A percentile compares a stretch with the other conserved stretches of the same genome.
phyloP scores from a whole-genome alignment of 1,139 yeast genomes.

The Geotrichum aggregatum region DNA sequence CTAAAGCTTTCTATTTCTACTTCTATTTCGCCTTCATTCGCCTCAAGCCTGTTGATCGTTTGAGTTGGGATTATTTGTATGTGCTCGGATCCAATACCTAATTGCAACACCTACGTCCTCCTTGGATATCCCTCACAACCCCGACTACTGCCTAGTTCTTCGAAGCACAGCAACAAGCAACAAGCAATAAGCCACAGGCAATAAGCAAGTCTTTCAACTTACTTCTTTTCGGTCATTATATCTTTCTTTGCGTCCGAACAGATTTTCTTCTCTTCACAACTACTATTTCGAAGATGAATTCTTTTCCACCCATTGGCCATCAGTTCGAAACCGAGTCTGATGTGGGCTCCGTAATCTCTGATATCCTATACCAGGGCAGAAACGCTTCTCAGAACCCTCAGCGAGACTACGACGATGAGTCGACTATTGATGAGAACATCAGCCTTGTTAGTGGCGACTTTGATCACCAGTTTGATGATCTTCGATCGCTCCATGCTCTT shows the following conservation, averaged over 20 bases:
- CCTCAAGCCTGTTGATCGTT: not conserved
- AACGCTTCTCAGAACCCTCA: conserved; percentile 8
- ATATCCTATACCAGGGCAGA: conserved; percentile 31
- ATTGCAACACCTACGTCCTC: not conserved
- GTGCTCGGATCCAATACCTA: not conserved
- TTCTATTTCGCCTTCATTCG: not conserved
- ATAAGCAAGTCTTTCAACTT: not conserved
- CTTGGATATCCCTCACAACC: not conserved
- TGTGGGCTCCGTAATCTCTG: conserved; percentile 32
- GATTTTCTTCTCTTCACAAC: not conserved
- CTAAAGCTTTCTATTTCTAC: not conserved
- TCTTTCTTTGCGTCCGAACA: no score
- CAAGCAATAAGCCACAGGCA: not conserved
- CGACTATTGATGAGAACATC: conserved; percentile 29
- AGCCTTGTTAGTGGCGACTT: conserved; percentile 27
- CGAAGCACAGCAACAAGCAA: not conserved
- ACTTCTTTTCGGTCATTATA: not conserved
- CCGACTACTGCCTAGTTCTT: not conserved
- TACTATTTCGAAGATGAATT: conserved; percentile 25
- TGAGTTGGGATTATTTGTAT: not conserved
- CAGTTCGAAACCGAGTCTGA: conserved; percentile 31
- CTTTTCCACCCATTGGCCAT: conserved; percentile 30
- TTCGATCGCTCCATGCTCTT: conserved; percentile 20
- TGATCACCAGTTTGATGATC: conserved; percentile 25
- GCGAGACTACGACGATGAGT: conserved; percentile 22